A percentile compares a stretch with the other conserved stretches of the same genome.
Conservation (phyloP, 805 yeast genomes). For the Starmerella apis region DNA sequence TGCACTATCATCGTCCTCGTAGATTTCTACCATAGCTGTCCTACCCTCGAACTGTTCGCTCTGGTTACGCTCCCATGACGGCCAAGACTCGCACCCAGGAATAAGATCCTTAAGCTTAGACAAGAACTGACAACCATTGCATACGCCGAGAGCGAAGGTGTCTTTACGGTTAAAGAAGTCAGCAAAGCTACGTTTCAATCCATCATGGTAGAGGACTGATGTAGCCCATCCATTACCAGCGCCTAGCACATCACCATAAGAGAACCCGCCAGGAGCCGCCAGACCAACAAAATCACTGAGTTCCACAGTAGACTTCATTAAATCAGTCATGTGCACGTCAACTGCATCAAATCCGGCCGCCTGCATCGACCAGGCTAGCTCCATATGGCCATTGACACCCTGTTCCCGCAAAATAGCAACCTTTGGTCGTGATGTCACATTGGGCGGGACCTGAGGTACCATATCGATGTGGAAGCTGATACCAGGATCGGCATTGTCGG, state of each 20-base stretch:
- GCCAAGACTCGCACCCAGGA: constrained; percentile 95
- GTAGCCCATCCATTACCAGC: constrained; percentile 99
- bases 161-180: constrained; percentile 78
- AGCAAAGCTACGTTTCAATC: constrained; percentile 63
- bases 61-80: constrained; percentile 78
- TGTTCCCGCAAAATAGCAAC: constrained; percentile 97
- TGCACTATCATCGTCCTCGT: constrained; percentile 31
- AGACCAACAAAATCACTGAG: constrained; percentile 71
- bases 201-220: constrained; percentile 75
- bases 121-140: constrained; percentile 96
- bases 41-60: constrained; percentile 97
- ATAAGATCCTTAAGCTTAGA: constrained; percentile 74
- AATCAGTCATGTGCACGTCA: constrained; percentile 95
- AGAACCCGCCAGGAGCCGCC: constrained; percentile 98
- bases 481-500: constrained; percentile 85
- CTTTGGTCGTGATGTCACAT: constrained; percentile 47
- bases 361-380: constrained; percentile 95
- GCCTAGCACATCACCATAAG: constrained; percentile 96
- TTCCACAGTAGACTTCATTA: constrained; percentile 58
- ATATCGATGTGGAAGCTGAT: constrained; percentile 68
- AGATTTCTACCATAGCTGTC: constrained; percentile 75
- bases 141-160: constrained; percentile 95
- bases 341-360: constrained; percentile 90
- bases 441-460: constrained; percentile 39
- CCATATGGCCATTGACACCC: constrained; percentile 96